Percentiles rank a stretch among this genome's conserved stretches.
These are phyloP conservation scores for Ichthyophthirius multifiliis DNA, from an alignment of 169 alveolate species.

Conservation along the genomic window DNA sequence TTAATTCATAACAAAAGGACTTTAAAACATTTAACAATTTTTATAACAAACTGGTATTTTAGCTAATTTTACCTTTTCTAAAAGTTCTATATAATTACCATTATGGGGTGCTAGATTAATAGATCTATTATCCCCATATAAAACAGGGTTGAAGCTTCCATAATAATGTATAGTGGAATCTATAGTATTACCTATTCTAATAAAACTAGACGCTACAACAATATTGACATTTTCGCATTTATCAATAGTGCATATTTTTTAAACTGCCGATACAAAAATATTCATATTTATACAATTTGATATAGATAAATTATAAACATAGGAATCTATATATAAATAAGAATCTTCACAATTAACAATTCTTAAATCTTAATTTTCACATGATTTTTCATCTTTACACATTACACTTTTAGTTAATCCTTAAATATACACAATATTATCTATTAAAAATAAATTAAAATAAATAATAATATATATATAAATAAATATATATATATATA, in stretches of 20 bases:
- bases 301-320: conserved; percentile 53
- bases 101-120: conserved; percentile 81
- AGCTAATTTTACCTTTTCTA: conserved; percentile 19
- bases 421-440: conserved; percentile 18
- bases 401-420: conserved; percentile 76
- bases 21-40: neutral
- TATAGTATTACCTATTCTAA: conserved; percentile 75
- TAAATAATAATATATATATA: too few species aligned
- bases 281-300: conserved; percentile 68
- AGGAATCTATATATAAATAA: conserved; percentile 74
- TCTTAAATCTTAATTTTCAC: conserved; percentile 60
- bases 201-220: conserved; percentile 62
- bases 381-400: conserved; percentile 45
- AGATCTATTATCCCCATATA: conserved; percentile 82
- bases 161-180: conserved; percentile 71
- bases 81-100: conserved; percentile 26
- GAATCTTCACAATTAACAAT: conserved; percentile 78
- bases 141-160: conserved; percentile 63
- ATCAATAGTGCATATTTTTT: conserved; percentile 60
- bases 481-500: too few species aligned
- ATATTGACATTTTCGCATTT: conserved; percentile 75
- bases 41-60: conserved; percentile 20
- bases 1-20: neutral
- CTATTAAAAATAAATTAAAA: too few species aligned
- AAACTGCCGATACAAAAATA: conserved; percentile 74